Evolutionary conservation across 192 early-diverging fungal genomes (phyloP), one percentile per base, ranked within the genome.

Genomic region (Chytriomyces hyalinus): DNA sequence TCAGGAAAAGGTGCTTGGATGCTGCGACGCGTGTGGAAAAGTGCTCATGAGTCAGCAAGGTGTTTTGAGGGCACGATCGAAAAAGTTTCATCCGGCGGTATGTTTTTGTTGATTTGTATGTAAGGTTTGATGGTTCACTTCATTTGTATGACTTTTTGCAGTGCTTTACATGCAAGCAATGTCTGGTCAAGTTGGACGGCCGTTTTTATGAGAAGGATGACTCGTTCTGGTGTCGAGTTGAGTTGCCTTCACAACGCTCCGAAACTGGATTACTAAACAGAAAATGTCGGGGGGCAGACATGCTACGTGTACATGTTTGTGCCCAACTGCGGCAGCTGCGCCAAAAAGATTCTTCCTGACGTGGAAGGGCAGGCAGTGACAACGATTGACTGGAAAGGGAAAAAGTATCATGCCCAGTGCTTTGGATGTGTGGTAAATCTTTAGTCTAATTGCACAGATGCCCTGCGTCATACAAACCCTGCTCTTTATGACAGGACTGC

Each of bases 381-480:
- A 8, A 50, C 76, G 5, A 67, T 77, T 15, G 76, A 77, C 36
- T 77, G 76, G 76, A 77, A 77, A 47, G 76, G 76, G 17, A 67
- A 77, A 26, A 77, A 77, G 43, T 77, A 77, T 61, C 76, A 77
- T 9, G 53, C 53, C 5, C 46, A 77, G 10, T 77, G 76, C 50
- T 77, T 77, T 61, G 76, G 76, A 9, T 77, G 76, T 60, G 17
- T 67, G 49, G 74, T 76, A 66, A 26, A 46, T 13, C 9, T 17
- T 20, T 6, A 4, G 10, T 10, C 24, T n/a, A 2, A 43, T 6
- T 50, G 45, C 6, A 26, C 3, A 6, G n/a, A 49, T 49, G 26
- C 13, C 17, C 47, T 26, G 11, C 13, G n/a, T 11, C 4, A 20
- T 11, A 43, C 26, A 11, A 13, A 13, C 26, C 1, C 26, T 2